Evolutionary conservation across 2,329 filamentous ascomycete genomes (phyloP).

Genomic region (Fusarium sp.): DNA sequence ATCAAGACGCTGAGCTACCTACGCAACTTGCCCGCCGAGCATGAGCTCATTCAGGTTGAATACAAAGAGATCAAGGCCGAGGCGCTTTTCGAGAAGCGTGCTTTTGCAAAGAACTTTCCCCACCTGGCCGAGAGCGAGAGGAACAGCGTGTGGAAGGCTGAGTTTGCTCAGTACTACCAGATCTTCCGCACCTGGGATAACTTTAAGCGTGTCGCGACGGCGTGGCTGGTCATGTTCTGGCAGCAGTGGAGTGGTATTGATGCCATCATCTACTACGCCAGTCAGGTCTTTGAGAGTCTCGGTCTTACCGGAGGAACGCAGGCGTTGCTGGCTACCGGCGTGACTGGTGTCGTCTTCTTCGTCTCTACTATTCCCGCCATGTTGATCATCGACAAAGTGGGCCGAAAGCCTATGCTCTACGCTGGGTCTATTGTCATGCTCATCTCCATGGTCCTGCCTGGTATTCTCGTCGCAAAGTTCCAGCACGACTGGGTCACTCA

Average conservation of each 20-base stretch:
- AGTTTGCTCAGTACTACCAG: slow-evolving; percentile 61
- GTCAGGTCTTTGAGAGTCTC: slow-evolving; percentile 72
- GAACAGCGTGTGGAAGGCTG: slow-evolving; percentile 55
- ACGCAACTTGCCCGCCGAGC: slow-evolving; percentile 68
- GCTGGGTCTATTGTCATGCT: slow-evolving; percentile 54
- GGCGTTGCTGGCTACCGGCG: slow-evolving; percentile 73
- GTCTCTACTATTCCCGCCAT: slow-evolving; percentile 49
- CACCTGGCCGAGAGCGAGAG: slow-evolving; percentile 53
- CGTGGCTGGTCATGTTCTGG: slow-evolving; percentile 71
- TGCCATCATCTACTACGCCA: slow-evolving; percentile 57
- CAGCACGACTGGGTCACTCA: slow-evolving; percentile 47
- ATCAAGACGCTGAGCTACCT: slow-evolving; percentile 65
- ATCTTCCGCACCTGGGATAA: slow-evolving; percentile 55
- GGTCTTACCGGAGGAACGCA: slow-evolving; percentile 70
- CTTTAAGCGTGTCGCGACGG: slow-evolving; percentile 72
- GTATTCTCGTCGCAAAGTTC: slow-evolving; percentile 37
- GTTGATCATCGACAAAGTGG: slow-evolving; percentile 55
- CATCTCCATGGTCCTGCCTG: slow-evolving; percentile 31
- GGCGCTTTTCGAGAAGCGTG: slow-evolving; percentile 79
- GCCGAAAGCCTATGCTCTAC: slow-evolving; percentile 54
- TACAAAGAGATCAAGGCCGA: slow-evolving; percentile 87
- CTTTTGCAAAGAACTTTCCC: slow-evolving; percentile 68
- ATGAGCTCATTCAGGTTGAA: slow-evolving; percentile 77
- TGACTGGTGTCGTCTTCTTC: slow-evolving; percentile 77
- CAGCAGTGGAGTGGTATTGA: slow-evolving; percentile 55